Percentiles rank a stretch among this genome's conserved stretches.
These are phyloP conservation scores for Gamarada debralockiae DNA, from an alignment of 495 filamentous ascomycete species.

Conservation along the genomic window DNA sequence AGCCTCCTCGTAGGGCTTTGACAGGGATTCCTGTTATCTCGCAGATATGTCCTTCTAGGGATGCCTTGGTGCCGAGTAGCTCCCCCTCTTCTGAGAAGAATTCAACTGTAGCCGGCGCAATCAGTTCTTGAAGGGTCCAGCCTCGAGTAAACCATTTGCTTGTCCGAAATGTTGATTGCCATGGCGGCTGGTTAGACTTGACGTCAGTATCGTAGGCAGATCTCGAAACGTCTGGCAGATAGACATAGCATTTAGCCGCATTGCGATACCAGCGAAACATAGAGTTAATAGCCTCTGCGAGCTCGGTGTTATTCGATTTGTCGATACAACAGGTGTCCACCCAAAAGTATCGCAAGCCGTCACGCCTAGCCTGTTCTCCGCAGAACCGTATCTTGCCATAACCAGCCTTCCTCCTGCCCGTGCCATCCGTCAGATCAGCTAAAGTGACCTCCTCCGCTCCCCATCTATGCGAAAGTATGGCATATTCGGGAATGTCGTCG, in stretches of 20 bases:
- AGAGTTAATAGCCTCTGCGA: neutral
- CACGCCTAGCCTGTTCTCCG: neutral
- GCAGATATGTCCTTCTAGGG: neutral
- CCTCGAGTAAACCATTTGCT: constrained; percentile 28
- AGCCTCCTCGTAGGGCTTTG: constrained; percentile 5
- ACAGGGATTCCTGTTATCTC: constrained; percentile 4
- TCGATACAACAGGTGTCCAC: constrained; percentile 3
- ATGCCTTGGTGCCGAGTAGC: constrained; percentile 1
- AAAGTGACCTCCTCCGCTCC: neutral
- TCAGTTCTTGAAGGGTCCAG: constrained; percentile 1
- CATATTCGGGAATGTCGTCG: constrained; percentile 22
- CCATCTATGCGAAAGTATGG: constrained; percentile 22
- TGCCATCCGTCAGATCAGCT: neutral
- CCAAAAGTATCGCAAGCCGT: constrained; percentile 3
- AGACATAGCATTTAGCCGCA: neutral
- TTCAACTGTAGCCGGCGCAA: neutral
- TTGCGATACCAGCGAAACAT: constrained; percentile 3
- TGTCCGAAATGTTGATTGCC: neutral
- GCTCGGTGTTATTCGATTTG: neutral
- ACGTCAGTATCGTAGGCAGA: neutral
- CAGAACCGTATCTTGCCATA: constrained; percentile 3
- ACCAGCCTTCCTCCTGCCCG: neutral
- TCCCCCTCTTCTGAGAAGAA: constrained; percentile 1
- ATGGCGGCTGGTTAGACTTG: neutral
- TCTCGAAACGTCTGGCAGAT: neutral